Base-by-base conservation (phyloP, 2,329 filamentous ascomycete species). In the Furcasterigmium furcatum region DNA sequence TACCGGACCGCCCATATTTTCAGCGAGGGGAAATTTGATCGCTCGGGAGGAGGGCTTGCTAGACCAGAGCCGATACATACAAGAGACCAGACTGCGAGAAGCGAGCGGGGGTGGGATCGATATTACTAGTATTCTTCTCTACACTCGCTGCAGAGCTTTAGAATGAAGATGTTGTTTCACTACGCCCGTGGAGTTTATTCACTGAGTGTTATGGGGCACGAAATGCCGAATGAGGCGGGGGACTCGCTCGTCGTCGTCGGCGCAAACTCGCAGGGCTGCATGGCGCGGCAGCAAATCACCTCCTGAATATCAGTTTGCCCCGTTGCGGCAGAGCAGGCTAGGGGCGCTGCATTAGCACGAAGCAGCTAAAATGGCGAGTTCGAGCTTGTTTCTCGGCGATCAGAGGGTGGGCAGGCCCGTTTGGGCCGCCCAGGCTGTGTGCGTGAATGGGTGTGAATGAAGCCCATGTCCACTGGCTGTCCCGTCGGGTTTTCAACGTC, bases 101-200 rank as follows among this genome's bases (percentile, higher is more conserved):
- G 47, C 41, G 39, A 47, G 16, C 34, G 16, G 34, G n/a, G 19
- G 34, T 9, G 16, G 19, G 34, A 36, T 36, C 22, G 19, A 25
- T 24, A 3, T 47, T 48, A 52, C 39, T 61, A 62, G 50, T 51
- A 55, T 35, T 55, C 62, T 61, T 61, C 58, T 58, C 49, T 43
- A 58, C 55, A 47, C 52, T 62, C 52, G 41, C 51, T 58, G 47
- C n/a, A 20, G 14, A 29, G 9, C 12, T 10, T 35, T 42, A 30
- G 7, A 14, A 36, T 43, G 18, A 22, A 21, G 19, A 24, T 35
- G 27, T 19, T 36, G 29, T n/a, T 35, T n/a, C 16, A 35, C n/a
- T n/a, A n/a, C n/a, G n/a, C n/a, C n/a, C n/a, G n/a, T n/a, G n/a
- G n/a, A n/a, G n/a, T n/a, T n/a, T n/a, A n/a, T n/a, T n/a, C n/a